Base-by-base conservation (phyloP, 1,284 basidiomycete species). In the Ceratobasidium sp. region DNA sequence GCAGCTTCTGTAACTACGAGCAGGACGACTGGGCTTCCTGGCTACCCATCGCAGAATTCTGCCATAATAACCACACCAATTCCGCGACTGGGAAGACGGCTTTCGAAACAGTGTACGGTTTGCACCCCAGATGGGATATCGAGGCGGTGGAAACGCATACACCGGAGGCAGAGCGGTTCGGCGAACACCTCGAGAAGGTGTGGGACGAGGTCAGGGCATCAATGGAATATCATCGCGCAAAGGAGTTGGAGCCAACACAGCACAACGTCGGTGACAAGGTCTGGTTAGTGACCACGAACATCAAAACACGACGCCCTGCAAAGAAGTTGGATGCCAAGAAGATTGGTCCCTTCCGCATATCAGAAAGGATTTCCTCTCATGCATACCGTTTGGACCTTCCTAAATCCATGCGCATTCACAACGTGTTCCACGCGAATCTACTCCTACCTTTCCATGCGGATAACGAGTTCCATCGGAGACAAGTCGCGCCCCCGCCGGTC, bases 21-120 rank as follows among this genome's bases (percentile, higher is more conserved):
- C 70, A 64, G 35, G 55, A 23, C 11, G 70, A 74, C 32, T 74
- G 70, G 73, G 73, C 23, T 1, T 54, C 57, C 5, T 74, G 76
- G 21, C 76, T 82, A 0, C 76, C 79, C 0, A 6, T 78, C 2
- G 80, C 80, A 0, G 78, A 79, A 55, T 82, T 81, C 67, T 73
- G 74, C 1, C 79, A 79, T 73, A 81, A 82, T 74, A 80, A 80
- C 55, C 16, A 35, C 13, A 41, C 21, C 21, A 35, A 35, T 23
- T 14, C 18, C 1, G 38, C 52, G 7, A 73, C 72, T 14, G 77
- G 79, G 0, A 75, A 79, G 54, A 78, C 77, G 11, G 76, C 80
- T 8, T 71, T 32, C 50, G 44, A 43, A 59, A 28, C 23, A 21
- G 30, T 58, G 21, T 47, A 41, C 66, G 41, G 43, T n/a, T 18